Conservation (phyloP, 2,329 filamentous ascomycete genomes). For the Orbilia quercus region DNA sequence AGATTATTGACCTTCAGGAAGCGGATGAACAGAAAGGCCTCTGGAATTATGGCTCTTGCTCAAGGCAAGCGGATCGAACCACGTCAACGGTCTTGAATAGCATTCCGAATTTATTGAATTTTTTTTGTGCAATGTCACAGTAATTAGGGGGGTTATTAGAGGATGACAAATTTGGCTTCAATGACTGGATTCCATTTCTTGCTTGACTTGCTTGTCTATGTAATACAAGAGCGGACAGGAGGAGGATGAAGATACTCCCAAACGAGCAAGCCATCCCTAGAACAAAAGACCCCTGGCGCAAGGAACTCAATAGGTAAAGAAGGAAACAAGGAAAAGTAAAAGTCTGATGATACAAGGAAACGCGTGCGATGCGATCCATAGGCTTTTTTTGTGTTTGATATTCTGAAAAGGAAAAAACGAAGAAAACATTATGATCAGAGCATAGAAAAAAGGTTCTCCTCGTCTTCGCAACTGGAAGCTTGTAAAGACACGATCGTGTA, state of each 20-base stretch:
- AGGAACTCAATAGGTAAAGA: conserved; percentile 30
- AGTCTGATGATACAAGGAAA: conserved; percentile 54
- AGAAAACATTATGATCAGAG: conserved; percentile 49
- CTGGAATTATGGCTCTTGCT: conserved; percentile 14
- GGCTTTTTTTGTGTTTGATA: conserved; percentile 14
- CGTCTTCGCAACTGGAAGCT: conserved; percentile 34
- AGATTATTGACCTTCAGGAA: conserved; percentile 29
- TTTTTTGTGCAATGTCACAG: too few species aligned
- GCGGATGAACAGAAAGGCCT: conserved; percentile 35
- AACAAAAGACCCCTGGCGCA: conserved; percentile 57
- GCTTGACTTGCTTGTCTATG: conserved; percentile 45
- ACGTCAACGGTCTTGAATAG: conserved; percentile 43
- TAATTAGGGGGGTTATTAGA: conserved; percentile 4
- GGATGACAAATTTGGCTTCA: conserved; percentile 18
- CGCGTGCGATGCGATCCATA: conserved; percentile 52
- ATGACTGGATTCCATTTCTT: conserved; percentile 49
- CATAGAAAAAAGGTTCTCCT: conserved; percentile 27
- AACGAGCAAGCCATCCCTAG: conserved; percentile 44
- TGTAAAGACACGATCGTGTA: conserved; percentile 30
- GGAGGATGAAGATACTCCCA: conserved; percentile 41
- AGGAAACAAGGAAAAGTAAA: conserved; percentile 2
- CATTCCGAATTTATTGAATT: too few species aligned
- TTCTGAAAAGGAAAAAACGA: conserved; percentile 12
- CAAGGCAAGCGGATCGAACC: conserved; percentile 34
- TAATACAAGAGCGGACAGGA: conserved; percentile 55